Conservation (phyloP, 139 green algal genomes). For the Picochlorum sp. region DNA sequence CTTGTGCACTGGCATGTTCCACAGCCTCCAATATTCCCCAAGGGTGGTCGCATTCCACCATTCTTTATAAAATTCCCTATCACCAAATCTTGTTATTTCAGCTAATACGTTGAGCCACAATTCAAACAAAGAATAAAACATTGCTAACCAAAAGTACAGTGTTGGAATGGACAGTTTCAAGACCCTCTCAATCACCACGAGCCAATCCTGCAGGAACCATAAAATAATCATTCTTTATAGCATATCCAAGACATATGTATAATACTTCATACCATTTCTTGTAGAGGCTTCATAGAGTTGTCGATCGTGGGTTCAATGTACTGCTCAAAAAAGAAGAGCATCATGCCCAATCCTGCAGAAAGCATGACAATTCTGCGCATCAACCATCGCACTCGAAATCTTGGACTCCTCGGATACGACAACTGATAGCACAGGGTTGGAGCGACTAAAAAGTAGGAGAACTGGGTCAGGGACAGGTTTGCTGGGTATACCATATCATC, state of each 20-base stretch:
- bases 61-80: slow-evolving; percentile 94
- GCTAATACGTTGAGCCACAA: slow-evolving; percentile 84
- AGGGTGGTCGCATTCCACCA: slow-evolving; percentile 91
- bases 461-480: slow-evolving; percentile 48
- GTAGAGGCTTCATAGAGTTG: slow-evolving; percentile 59
- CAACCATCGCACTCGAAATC: slow-evolving; percentile 27
- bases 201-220: slow-evolving; percentile 27
- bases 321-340: slow-evolving; percentile 66
- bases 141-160: slow-evolving; percentile 84
- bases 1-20: slow-evolving; percentile 92
- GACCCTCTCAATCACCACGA: slow-evolving; percentile 69
- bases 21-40: slow-evolving; percentile 85
- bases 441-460: slow-evolving; percentile 68
- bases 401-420: slow-evolving; percentile 31
- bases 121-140: slow-evolving; percentile 83
- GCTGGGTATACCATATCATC: slow-evolving; percentile 54
- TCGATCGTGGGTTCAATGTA: slow-evolving; percentile 73
- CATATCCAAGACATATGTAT: background rate
- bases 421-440: slow-evolving; percentile 79
- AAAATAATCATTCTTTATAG: background rate
- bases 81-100: slow-evolving; percentile 79
- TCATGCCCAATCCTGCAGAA: slow-evolving; percentile 27
- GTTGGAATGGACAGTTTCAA: slow-evolving; percentile 86
- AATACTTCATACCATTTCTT: slow-evolving; percentile 29
- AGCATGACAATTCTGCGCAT: slow-evolving; percentile 5